Evolutionary conservation across 164 flowering plant species (phyloP), one percentile per base, ranked within the genome.

Genomic region (Umbilicus rupestris): DNA sequence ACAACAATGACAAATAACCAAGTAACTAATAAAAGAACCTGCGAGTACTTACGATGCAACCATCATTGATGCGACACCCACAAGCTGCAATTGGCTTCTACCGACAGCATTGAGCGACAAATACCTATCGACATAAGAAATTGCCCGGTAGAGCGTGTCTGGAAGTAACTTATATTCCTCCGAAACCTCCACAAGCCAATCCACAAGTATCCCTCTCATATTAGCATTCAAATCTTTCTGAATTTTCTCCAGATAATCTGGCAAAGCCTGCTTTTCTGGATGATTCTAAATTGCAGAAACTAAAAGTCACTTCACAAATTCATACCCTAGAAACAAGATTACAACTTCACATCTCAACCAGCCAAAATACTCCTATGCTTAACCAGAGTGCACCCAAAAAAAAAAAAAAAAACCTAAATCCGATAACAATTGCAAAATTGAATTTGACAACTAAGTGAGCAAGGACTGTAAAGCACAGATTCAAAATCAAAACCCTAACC

Each of bases 81-180:
- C 66, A 39, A 80, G 77, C 77, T 76, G 81, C 37, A 80, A 75
- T 35, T 39, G 72, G 29, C 71, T 70, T 64, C 76, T 55, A 24
- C 39, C 69, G 16, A 80, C 31, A 60, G 35, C 46, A 39, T 78
- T 73, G 31, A 14, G 22, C 0, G 84, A 80, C 17, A 78, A 59
- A 46, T 65, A 80, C 49, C 78, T 67, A 68, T 78, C 81, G 26
- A 76, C 49, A 64, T 76, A 65, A 11, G 78, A 72, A 1, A 73
- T 22, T 6, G 71, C 39, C 44, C 73, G 72, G 60, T 66, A 73
- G 29, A 76, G 73, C 1, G 78, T 72, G 33, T 72, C 78, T 0
- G 76, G 42, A 39, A 67, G 69, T n/a, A 69, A 68, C 45, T 69
- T 75, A 67, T 66, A 75, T 30, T 75, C 78, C 41, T 72, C 78